Evolutionary conservation across 345 rosid genomes (phyloP).

Genomic region (Eucalyptus erythrocorys): DNA sequence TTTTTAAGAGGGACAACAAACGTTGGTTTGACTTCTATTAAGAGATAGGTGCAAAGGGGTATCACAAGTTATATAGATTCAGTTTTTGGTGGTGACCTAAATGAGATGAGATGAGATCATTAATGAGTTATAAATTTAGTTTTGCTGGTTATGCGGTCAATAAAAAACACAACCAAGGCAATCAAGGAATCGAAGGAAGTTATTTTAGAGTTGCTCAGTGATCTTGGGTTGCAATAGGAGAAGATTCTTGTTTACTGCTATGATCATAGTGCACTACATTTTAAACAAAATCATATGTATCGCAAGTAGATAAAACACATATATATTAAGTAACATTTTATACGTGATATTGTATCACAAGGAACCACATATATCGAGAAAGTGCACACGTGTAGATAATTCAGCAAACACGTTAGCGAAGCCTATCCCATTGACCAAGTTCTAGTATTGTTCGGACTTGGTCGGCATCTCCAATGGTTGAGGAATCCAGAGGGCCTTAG

Average conservation of each 20-base stretch:
- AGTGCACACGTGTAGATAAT: background rate
- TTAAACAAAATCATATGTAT: background rate
- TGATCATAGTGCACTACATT: background rate
- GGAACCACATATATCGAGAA: background rate
- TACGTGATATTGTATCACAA: background rate
- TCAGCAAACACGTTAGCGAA: background rate
- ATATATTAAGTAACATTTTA: background rate
- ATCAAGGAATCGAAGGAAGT: background rate
- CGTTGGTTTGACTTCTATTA: background rate
- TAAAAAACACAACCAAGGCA: background rate
- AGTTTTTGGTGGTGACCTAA: background rate
- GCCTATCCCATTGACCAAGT: background rate
- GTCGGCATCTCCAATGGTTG: background rate
- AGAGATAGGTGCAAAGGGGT: background rate
- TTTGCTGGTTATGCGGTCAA: background rate
- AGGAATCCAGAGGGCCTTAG: background rate
- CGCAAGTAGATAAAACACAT: background rate
- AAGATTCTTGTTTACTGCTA: background rate
- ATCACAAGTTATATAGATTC: background rate
- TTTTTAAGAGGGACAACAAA: background rate
- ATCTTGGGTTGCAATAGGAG: background rate
- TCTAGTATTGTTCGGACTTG: background rate
- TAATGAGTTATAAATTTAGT: background rate
- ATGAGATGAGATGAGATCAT: background rate
- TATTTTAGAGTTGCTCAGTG: background rate